A percentile compares a stretch with the other conserved stretches of the same genome.
These are phyloP conservation scores for Aspergillus transmontanensis DNA, from an alignment of 2,329 filamentous ascomycete genomes.

Conservation along the genomic window DNA sequence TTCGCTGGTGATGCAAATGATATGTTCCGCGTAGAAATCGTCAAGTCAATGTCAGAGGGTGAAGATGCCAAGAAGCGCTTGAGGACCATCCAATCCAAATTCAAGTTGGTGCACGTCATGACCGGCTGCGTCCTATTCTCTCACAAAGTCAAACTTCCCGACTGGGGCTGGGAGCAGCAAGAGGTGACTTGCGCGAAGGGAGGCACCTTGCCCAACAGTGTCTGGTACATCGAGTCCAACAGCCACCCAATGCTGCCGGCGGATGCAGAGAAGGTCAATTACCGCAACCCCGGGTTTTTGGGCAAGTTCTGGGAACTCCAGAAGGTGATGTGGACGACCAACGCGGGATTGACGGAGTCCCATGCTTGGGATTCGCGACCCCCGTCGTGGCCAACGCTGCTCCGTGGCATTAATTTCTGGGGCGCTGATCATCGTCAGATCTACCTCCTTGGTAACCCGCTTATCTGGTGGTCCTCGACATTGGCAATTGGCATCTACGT, in stretches of 20 bases:
- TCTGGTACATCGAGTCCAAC: slow-evolving; percentile 96
- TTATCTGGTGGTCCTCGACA: slow-evolving; percentile 92
- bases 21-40: slow-evolving; percentile 90
- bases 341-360: slow-evolving; percentile 92
- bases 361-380: slow-evolving; percentile 98
- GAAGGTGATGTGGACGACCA: slow-evolving; percentile 98
- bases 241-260: slow-evolving; percentile 74
- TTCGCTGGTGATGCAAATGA: slow-evolving; percentile 98
- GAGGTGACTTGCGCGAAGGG: slow-evolving; percentile 96
- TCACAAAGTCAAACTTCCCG: slow-evolving; percentile 97
- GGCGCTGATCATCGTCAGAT: slow-evolving; percentile 91
- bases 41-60: slow-evolving; percentile 83
- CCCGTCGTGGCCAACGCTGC: slow-evolving; percentile 86
- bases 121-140: slow-evolving; percentile 95
- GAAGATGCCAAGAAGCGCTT: slow-evolving; percentile 78
- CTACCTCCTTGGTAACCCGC: slow-evolving; percentile 91
- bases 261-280: slow-evolving; percentile 91
- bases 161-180: slow-evolving; percentile 97
- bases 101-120: slow-evolving; percentile 93
- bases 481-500: slow-evolving; percentile 75
- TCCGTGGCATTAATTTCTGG: slow-evolving; percentile 99
- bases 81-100: slow-evolving; percentile 95
- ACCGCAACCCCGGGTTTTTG: slow-evolving; percentile 90
- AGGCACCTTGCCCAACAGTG: slow-evolving; percentile 89
- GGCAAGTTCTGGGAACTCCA: slow-evolving; percentile 98